Percentiles rank a stretch among this genome's conserved stretches.
Conservation (phyloP, 768 basidiomycete genomes). For the Astraeus odoratus region DNA sequence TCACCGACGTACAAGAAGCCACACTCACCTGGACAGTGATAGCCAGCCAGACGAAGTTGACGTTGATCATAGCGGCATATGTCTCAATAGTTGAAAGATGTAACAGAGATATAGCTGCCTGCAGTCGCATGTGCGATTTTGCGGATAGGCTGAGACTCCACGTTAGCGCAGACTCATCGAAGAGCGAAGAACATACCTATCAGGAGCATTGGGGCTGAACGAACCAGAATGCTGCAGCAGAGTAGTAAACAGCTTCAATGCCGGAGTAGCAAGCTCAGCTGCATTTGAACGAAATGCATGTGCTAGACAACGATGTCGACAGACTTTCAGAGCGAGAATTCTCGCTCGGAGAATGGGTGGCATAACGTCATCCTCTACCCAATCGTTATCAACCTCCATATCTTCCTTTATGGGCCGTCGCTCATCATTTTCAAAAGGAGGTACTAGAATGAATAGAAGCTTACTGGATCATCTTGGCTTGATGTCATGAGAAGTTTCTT, state of each 20-base stretch:
- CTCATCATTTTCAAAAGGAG: constrained; percentile 1
- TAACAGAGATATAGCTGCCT: constrained; percentile 74
- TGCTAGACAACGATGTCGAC: constrained; percentile 72
- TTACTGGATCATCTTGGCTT: constrained; percentile 37
- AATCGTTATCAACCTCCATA: constrained; percentile 62
- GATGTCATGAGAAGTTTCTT: constrained; percentile 65
- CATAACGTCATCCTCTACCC: constrained; percentile 66
- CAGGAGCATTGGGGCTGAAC: constrained; percentile 45
- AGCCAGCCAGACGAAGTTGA: constrained; percentile 62
- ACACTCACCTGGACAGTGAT: constrained; percentile 66
- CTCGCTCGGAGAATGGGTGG: constrained; percentile 57
- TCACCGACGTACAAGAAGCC: neutral
- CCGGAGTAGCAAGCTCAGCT: constrained; percentile 62
- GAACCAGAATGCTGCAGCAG: constrained; percentile 67
- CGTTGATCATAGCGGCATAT: constrained; percentile 51
- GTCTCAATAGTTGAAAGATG: constrained; percentile 59
- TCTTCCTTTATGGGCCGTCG: constrained; percentile 34
- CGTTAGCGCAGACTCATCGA: constrained; percentile 8
- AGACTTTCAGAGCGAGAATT: constrained; percentile 71
- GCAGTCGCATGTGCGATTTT: constrained; percentile 73
- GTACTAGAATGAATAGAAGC: constrained; percentile 13
- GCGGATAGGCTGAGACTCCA: constrained; percentile 43
- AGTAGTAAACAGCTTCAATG: constrained; percentile 66
- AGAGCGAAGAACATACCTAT: constrained; percentile 33
- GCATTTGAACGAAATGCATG: constrained; percentile 54